Evolutionary conservation across 1,284 basidiomycete species (phyloP).

Genomic region (Cerrena zonata): DNA sequence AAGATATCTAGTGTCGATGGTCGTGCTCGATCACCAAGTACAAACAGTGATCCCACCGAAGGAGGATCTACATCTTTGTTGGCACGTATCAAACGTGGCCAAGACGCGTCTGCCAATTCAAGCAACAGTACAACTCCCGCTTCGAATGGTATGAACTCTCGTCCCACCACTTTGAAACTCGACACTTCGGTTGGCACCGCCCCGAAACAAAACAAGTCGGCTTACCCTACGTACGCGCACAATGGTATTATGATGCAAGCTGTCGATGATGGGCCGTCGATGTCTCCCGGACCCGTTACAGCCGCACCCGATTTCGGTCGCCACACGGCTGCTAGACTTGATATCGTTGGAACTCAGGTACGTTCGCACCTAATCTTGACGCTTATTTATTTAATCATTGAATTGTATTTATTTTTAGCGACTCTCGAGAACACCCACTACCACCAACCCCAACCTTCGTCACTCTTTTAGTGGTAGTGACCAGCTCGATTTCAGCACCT

Average conservation of each 20-base stretch:
- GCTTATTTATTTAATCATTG: not conserved
- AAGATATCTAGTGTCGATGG: slow-evolving; percentile 47
- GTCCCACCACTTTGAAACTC: slow-evolving; percentile 64
- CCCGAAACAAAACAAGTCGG: slow-evolving; percentile 72
- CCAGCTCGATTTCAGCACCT: slow-evolving; percentile 49
- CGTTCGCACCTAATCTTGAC: slow-evolving; percentile 18
- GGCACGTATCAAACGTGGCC: slow-evolving; percentile 65
- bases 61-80: slow-evolving; percentile 58
- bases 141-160: slow-evolving; percentile 26
- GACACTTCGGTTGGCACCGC: slow-evolving; percentile 60
- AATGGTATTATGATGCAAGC: slow-evolving; percentile 66
- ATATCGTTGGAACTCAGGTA: slow-evolving; percentile 70
- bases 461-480: slow-evolving; percentile 72
- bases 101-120: slow-evolving; percentile 36
- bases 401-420: slow-evolving; percentile 32
- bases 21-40: slow-evolving; percentile 65
- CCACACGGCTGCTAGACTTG: slow-evolving; percentile 58
- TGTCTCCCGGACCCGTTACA: slow-evolving; percentile 74
- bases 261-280: slow-evolving; percentile 49
- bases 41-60: slow-evolving; percentile 73
- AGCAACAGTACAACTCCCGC: slow-evolving; percentile 37
- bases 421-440: slow-evolving; percentile 45
- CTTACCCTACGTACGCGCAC: slow-evolving; percentile 69
- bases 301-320: slow-evolving; percentile 77
- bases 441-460: slow-evolving; percentile 47